These are phyloP conservation scores for Geotrichum ghanense DNA, from an alignment of 805 yeast species.

Conservation along the genomic window DNA sequence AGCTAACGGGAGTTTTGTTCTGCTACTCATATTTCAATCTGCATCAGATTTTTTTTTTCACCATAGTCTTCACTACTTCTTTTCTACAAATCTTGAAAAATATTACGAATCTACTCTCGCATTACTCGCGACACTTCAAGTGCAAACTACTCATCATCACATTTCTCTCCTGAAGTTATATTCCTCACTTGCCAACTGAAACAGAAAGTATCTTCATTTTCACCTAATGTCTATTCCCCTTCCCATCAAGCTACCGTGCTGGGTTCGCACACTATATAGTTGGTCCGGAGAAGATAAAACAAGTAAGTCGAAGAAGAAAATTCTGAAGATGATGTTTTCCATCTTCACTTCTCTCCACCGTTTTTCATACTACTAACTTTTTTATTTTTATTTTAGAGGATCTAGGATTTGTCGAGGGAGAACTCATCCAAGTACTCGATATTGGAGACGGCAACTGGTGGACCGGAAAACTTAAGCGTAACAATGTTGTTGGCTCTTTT, in stretches of 20 bases:
- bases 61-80: too few species aligned
- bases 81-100: too few species aligned
- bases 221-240: slow-evolving; percentile 14
- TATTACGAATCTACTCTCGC: too few species aligned
- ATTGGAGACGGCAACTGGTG: slow-evolving; percentile 87
- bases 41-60: too few species aligned
- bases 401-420: slow-evolving; percentile 89
- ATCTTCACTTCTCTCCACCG: neutral
- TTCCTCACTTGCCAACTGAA: too few species aligned
- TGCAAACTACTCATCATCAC: too few species aligned
- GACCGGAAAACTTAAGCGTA: slow-evolving; percentile 72
- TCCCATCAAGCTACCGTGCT: slow-evolving; percentile 41
- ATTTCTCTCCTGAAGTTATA: too few species aligned
- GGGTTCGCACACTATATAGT: slow-evolving; percentile 72
- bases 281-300: slow-evolving; percentile 90
- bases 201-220: too few species aligned
- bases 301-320: slow-evolving; percentile 8
- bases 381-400: slow-evolving; percentile 31
- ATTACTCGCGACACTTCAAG: too few species aligned
- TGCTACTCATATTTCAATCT: too few species aligned
- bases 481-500: slow-evolving; percentile 72
- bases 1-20: too few species aligned
- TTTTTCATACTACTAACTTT: neutral
- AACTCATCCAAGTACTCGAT: slow-evolving; percentile 70
- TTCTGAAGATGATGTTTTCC: neutral